These are phyloP conservation scores for Epichloe glyceriae DNA, from an alignment of 2,329 filamentous ascomycete species.

Conservation along the genomic window DNA sequence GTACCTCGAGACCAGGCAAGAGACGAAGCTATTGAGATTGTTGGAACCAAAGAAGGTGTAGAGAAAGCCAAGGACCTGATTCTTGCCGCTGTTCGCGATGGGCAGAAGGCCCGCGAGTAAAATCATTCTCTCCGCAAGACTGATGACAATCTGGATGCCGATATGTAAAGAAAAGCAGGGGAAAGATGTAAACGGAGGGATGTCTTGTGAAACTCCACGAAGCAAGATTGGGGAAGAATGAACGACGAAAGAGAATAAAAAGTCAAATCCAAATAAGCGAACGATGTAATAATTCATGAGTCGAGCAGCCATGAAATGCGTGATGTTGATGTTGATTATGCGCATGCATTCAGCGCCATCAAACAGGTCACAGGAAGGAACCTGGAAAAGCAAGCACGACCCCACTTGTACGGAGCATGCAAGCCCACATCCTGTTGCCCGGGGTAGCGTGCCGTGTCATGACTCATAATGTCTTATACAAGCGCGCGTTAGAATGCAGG, in stretches of 20 bases:
- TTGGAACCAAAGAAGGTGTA: constrained; percentile 64
- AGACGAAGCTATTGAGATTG: constrained; percentile 80
- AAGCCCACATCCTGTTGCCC: no score
- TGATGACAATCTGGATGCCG: neutral
- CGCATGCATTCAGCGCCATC: no score
- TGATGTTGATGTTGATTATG: no score
- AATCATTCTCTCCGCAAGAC: neutral
- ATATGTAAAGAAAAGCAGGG: neutral
- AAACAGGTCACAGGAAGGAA: no score
- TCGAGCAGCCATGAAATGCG: neutral
- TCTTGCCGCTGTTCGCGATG: constrained; percentile 64
- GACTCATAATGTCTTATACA: no score
- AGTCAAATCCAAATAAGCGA: neutral
- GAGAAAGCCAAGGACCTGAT: constrained; percentile 85
- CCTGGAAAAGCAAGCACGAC: no score
- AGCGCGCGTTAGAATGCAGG: no score
- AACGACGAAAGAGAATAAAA: neutral
- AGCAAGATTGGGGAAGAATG: neutral
- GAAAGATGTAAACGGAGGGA: neutral
- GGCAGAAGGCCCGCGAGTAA: constrained; percentile 24
- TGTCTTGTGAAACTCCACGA: neutral
- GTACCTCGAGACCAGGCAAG: constrained; percentile 69
- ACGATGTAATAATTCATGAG: neutral
- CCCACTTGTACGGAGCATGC: no score
- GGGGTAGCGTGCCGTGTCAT: no score